Evolutionary conservation across 495 filamentous ascomycete genomes (phyloP).

Genomic region (Bacidia rubella): DNA sequence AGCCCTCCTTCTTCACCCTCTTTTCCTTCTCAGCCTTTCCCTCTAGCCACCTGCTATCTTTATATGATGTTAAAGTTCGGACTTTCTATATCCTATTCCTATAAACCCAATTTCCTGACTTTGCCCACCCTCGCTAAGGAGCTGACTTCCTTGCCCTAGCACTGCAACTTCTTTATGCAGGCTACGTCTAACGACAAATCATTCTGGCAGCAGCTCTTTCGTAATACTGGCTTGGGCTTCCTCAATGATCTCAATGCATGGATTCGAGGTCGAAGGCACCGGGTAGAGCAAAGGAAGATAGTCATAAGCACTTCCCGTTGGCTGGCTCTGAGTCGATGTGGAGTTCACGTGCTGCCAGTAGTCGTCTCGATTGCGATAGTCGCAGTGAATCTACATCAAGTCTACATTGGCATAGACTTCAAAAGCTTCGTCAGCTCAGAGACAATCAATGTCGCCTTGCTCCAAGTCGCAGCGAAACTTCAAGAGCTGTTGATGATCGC

Average conservation of each 20-base stretch:
- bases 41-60: no score
- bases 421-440: constrained; percentile 11
- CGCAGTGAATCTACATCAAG: constrained; percentile 9
- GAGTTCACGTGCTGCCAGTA: constrained; percentile 13
- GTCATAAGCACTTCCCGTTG: neutral
- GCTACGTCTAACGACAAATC: neutral
- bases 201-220: neutral
- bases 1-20: no score
- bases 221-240: neutral
- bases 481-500: constrained; percentile 16
- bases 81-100: no score
- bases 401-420: constrained; percentile 13
- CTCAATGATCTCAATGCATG: neutral
- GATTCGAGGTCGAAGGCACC: neutral
- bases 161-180: neutral
- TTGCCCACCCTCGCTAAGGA: no score
- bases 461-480: constrained; percentile 17
- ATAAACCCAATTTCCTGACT: no score
- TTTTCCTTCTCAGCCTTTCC: no score
- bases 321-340: constrained; percentile 11
- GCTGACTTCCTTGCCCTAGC: neutral
- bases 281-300: neutral
- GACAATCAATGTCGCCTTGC: constrained; percentile 15
- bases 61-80: no score
- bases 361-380: constrained; percentile 12